Percentiles rank a stretch among this genome's conserved stretches.
These are phyloP conservation scores for Lipomyces yamadae DNA, from an alignment of 805 yeast species.

Conservation along the genomic window DNA sequence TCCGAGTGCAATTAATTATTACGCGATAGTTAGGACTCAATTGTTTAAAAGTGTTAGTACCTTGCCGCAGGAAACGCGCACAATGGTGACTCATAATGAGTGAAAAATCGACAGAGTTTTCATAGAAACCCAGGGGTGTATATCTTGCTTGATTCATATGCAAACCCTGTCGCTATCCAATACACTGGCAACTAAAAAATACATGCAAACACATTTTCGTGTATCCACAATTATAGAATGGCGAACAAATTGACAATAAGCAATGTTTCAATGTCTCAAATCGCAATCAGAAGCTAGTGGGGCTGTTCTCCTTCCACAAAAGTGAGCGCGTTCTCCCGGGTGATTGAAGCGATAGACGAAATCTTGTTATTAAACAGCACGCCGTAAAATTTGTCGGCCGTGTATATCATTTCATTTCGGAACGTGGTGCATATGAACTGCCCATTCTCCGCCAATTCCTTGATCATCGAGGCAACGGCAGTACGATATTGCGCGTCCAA, in stretches of 20 bases:
- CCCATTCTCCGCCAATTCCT: constrained; percentile 56
- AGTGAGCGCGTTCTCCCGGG: constrained; percentile 72
- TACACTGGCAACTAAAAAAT: neutral
- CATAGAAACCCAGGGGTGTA: no score
- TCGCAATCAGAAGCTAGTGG: constrained; percentile 9
- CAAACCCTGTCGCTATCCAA: neutral
- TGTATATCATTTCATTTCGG: constrained; percentile 87
- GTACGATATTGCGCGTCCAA: constrained; percentile 89
- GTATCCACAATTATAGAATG: neutral
- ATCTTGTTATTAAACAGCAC: constrained; percentile 83
- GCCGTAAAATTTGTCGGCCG: constrained; percentile 85
- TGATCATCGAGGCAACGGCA: constrained; percentile 79
- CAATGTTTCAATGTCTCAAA: neutral
- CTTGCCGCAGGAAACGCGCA: no score
- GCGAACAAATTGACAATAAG: neutral
- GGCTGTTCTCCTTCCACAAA: constrained; percentile 61
- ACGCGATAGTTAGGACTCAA: no score
- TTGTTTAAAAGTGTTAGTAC: no score
- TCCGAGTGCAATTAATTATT: no score
- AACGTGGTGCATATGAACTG: constrained; percentile 97
- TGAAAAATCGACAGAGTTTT: no score
- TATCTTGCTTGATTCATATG: no score
- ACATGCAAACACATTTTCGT: neutral
- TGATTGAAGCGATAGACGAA: constrained; percentile 74
- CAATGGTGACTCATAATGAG: neutral